Base-by-base conservation (phyloP, 129 eudicot genomes). In the Flaveria robusta region DNA sequence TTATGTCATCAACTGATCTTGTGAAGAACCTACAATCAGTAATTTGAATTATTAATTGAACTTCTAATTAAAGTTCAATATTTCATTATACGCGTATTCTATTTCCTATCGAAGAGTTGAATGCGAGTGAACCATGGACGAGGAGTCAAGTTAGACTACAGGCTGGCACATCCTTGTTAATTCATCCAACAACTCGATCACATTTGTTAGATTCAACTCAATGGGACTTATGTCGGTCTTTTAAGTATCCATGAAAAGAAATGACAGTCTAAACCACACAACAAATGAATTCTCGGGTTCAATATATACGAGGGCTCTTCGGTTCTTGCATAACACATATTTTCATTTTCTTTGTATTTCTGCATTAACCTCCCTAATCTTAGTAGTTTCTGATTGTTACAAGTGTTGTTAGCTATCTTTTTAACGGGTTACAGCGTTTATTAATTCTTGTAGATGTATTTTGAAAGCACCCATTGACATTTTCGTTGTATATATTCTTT, bases 1-100 rank as follows among this genome's bases (percentile, higher is more conserved):
- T 27, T 29, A 74, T 80, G 75, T 66, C 79, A 67, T 51, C 75
- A 46, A 67, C 55, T 31, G 84, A 80, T 80, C 84, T 80, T 43
- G 84, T 74, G 75, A 80, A 80, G 79, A 74, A 80, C 22, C 75
- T 80, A 20, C 79, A 80, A 49, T 23, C 13, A 55, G 80, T 67
- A 18, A 55, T 80, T 56, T 67, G 73, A 71, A 49, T 20, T 64
- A 18, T 23, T 49, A 65, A 50, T 46, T 49, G 22, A 64, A 58
- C 27, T 75, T 46, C 46, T 27, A 47, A 45, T 47, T 12, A 3
- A 64, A 18, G 71, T 29, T 27, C n/a, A 60, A 15, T 26, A 60
- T 60, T 13, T 60, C 39, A 34, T 34, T 0, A 34, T 34, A 5
- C 39, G 7, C 39, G n/a, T 60, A 26, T 60, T 60, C 67, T 60